Conservation (phyloP, 208 protist genomes). For the Trypanosoma rangeli region DNA sequence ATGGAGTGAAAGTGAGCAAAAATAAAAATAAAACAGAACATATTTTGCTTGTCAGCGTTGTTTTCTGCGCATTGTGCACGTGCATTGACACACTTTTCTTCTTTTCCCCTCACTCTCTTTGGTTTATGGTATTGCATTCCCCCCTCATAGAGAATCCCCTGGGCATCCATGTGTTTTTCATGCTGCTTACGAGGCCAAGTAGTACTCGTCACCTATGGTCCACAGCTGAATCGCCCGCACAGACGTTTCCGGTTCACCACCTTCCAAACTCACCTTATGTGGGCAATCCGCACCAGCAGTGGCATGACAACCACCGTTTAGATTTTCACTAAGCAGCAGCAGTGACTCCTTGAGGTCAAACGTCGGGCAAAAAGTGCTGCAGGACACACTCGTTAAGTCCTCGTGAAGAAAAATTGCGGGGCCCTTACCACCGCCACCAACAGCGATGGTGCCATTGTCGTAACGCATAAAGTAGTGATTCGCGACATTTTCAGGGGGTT, state of each 20-base stretch:
- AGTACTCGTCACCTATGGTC: slow-evolving; percentile 28
- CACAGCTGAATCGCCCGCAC: slow-evolving; percentile 22
- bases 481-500: neutral
- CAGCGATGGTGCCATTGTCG: slow-evolving; percentile 11
- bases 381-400: slow-evolving; percentile 13
- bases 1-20: too few species aligned
- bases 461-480: slow-evolving; percentile 25
- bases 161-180: neutral
- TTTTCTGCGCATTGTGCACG: too few species aligned
- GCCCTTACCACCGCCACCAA: slow-evolving; percentile 27
- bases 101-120: neutral
- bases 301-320: neutral
- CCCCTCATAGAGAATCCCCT: neutral
- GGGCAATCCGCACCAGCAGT: neutral
- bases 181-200: neutral
- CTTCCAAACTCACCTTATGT: slow-evolving; percentile 7
- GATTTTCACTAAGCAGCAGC: neutral
- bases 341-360: slow-evolving; percentile 18
- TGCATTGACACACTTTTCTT: too few species aligned
- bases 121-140: neutral
- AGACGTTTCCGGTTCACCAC: slow-evolving; percentile 3
- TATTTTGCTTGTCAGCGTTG: too few species aligned
- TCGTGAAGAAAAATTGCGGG: slow-evolving; percentile 13
- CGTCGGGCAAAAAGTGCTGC: slow-evolving; percentile 22
- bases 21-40: too few species aligned